Evolutionary conservation across 495 filamentous ascomycete species (phyloP).

Genomic region (Xylaria scruposa): DNA sequence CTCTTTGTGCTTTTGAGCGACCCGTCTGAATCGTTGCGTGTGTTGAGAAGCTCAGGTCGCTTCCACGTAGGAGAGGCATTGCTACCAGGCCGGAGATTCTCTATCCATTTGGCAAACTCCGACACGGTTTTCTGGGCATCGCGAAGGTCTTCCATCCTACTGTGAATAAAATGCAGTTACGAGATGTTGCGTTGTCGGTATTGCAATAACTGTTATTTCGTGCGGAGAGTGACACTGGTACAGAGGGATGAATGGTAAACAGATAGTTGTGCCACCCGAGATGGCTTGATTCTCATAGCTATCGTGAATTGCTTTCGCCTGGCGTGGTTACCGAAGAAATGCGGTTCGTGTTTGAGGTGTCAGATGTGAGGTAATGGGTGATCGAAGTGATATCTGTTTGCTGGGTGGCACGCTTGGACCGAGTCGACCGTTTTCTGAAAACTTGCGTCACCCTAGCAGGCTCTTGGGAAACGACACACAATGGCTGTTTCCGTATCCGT

Average conservation of each 20-base stretch:
- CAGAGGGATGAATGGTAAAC: background rate
- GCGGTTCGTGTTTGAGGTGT: background rate
- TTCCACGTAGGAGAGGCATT: background rate
- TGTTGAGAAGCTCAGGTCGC: slow-evolving; percentile 13
- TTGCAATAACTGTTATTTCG: background rate
- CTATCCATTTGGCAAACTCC: slow-evolving; percentile 51
- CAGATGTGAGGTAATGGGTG: background rate
- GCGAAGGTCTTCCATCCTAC: slow-evolving; percentile 37
- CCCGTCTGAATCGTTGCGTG: slow-evolving; percentile 29
- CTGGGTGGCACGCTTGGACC: background rate
- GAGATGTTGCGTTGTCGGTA: background rate
- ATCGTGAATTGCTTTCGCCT: background rate
- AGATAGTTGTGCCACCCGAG: background rate
- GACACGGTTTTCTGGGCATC: slow-evolving; percentile 34
- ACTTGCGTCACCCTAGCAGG: slow-evolving; percentile 5
- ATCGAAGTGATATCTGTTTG: slow-evolving; percentile 15
- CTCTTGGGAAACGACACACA: slow-evolving; percentile 18
- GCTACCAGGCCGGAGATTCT: slow-evolving; percentile 50
- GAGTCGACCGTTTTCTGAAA: background rate
- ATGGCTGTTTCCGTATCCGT: background rate
- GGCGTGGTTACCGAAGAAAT: background rate
- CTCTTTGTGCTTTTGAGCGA: slow-evolving; percentile 28
- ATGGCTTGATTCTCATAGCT: background rate
- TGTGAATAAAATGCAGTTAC: background rate
- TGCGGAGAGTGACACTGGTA: background rate